These are phyloP conservation scores for Eucalyptus cloeziana DNA, from an alignment of 345 rosid species.

Conservation along the genomic window DNA sequence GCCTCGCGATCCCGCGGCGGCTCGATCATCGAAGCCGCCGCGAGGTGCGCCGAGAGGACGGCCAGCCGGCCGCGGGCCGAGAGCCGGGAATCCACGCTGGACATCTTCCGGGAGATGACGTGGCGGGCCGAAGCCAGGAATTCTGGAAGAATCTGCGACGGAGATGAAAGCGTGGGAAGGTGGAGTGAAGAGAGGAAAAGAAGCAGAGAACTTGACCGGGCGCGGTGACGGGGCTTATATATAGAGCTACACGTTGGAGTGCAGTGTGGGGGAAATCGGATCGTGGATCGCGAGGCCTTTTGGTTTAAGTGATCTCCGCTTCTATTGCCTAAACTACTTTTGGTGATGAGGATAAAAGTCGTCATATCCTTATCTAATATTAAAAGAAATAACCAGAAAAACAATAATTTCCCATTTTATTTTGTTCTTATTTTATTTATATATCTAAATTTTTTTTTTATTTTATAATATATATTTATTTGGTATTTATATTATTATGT, in stretches of 20 bases:
- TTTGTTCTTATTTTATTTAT: too few species aligned
- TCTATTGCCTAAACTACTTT: neutral
- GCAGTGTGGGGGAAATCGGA: neutral
- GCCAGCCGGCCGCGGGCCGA: conserved; percentile 51
- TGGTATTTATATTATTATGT: neutral
- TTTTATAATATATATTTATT: too few species aligned
- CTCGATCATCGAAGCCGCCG: neutral
- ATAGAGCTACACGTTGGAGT: neutral
- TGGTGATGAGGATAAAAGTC: neutral
- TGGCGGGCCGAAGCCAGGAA: neutral
- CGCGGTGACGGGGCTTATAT: neutral
- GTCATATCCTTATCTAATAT: too few species aligned
- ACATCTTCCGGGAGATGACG: neutral
- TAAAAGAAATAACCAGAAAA: too few species aligned
- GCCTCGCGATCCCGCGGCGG: neutral
- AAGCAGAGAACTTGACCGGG: neutral
- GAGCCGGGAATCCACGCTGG: neutral
- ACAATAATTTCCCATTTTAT: neutral
- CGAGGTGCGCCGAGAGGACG: conserved; percentile 57
- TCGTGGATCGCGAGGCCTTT: neutral
- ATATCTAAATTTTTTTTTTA: too few species aligned
- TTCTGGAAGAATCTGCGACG: neutral
- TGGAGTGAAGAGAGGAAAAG: neutral
- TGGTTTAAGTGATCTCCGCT: neutral
- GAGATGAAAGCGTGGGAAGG: neutral